Evolutionary conservation across 306 rosid species (phyloP), one percentile per base, ranked within the genome.

Genomic region (Malus sylvestris): DNA sequence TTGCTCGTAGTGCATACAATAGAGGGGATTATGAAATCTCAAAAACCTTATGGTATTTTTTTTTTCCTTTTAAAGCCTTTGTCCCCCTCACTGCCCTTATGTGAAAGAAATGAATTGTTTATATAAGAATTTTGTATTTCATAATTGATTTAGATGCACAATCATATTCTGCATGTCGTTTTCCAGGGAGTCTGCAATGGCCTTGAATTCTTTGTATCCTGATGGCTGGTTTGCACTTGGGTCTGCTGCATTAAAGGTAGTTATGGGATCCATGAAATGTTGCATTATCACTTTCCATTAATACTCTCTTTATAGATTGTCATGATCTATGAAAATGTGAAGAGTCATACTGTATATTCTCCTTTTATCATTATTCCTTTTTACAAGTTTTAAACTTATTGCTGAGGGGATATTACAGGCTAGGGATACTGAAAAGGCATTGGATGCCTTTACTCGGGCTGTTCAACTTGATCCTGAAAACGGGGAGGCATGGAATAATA

Each of bases 401-500:
- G 81, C 71, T 68, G 81, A 73, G 40, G 19, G 82, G 73, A 20
- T 76, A 53, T 38, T 79, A 32, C 95, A 95, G 97, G 97, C 97
- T 27, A 89, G 88, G 79, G 97, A 95, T 88, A 73, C 85, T 80
- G 97, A 90, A 40, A 95, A 92, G 86, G 98, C 98, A 75, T 75
- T 95, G 77, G 98, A 95, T 90, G 96, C 89, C 5, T 95, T 95
- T 87, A 92, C 97, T 61, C 96, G 96, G 35, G 91, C 98, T 44
- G 96, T 95, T 87, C 97, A 95, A 82, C 98, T 95, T 73, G 96
- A 92, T 83, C 98, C 98, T 60, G 97, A 92, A 46, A 95, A 95
- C 46, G 98, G 98, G 85, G 98, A 95, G 89, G 97, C 98, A 71
- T 95, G 98, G 98, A 95, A 95, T 84, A 95, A 95, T 79, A 88